These are phyloP conservation scores for Erucastrum elatum DNA, from an alignment of 345 rosid genomes.

Conservation along the genomic window DNA sequence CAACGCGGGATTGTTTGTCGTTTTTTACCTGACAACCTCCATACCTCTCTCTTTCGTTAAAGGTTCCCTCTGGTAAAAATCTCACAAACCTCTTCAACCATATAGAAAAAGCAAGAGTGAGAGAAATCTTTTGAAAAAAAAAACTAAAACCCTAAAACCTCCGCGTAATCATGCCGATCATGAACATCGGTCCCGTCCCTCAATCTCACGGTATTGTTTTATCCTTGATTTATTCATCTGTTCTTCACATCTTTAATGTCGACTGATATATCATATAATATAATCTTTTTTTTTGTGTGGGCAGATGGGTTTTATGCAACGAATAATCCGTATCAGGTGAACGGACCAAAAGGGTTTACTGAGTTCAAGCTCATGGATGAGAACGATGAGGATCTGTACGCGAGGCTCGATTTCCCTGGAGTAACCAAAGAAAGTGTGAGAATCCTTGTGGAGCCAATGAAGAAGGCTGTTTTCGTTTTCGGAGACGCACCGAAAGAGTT, in stretches of 20 bases:
- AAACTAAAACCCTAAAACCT: neutral
- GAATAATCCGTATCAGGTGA: conserved; percentile 27
- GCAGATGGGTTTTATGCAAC: conserved; percentile 31
- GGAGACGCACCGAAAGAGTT: conserved; percentile 23
- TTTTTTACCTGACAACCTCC: neutral
- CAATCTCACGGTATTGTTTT: neutral
- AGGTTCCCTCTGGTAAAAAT: neutral
- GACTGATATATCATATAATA: neutral
- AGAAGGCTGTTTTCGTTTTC: neutral
- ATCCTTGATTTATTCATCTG: neutral
- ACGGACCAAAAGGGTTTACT: conserved; percentile 29
- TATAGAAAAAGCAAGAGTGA: neutral
- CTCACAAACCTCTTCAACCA: neutral
- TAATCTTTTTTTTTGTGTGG: neutral
- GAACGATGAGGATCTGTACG: conserved; percentile 8
- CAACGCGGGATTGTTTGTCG: neutral
- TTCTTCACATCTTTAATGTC: neutral
- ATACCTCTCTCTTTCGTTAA: neutral
- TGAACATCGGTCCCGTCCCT: neutral
- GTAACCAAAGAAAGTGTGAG: conserved; percentile 5
- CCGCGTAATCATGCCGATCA: conserved; percentile 1
- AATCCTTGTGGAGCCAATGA: neutral
- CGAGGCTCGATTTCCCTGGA: conserved; percentile 21
- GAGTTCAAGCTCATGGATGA: conserved; percentile 17
- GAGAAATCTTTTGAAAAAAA: neutral